These are phyloP conservation scores for Leucogyrophana mollusca DNA, from an alignment of 768 basidiomycete species.

Conservation along the genomic window DNA sequence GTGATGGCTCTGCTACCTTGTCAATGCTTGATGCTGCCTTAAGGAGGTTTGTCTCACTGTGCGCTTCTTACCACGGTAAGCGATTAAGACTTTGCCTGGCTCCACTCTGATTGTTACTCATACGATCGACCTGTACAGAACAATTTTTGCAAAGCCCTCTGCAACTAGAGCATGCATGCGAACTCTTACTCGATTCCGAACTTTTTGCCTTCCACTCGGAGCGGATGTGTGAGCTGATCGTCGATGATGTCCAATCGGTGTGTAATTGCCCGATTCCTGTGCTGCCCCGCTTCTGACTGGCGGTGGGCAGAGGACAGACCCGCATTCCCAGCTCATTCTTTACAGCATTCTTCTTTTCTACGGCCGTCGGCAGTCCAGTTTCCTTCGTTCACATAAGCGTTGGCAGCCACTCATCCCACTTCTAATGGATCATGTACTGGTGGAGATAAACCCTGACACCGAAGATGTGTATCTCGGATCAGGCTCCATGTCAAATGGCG, in stretches of 20 bases:
- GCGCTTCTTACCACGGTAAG: conserved; percentile 85
- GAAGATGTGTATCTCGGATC: conserved; percentile 55
- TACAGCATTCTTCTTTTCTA: conserved; percentile 76
- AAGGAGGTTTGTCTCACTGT: conserved; percentile 72
- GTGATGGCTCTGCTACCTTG: conserved; percentile 58
- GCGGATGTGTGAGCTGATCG: conserved; percentile 80
- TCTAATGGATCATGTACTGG: conserved; percentile 80
- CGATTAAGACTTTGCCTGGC: conserved; percentile 11
- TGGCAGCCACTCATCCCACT: conserved; percentile 83
- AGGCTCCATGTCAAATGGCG: conserved; percentile 26
- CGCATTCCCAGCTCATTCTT: conserved; percentile 77
- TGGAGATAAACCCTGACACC: conserved; percentile 77
- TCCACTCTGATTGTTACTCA: not conserved
- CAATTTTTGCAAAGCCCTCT: conserved; percentile 81
- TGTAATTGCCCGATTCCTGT: conserved; percentile 19
- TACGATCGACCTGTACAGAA: conserved; percentile 43
- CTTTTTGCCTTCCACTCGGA: conserved; percentile 91
- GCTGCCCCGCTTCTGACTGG: conserved; percentile 6
- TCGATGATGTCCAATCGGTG: conserved; percentile 68
- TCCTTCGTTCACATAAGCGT: conserved; percentile 77
- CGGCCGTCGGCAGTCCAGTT: conserved; percentile 65
- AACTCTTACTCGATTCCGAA: conserved; percentile 76
- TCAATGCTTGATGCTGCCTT: conserved; percentile 77
- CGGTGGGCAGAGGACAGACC: conserved; percentile 69
- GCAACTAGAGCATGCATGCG: conserved; percentile 83